Conservation (phyloP, 176 grass and related monocot species). For the Avena atlantica region DNA sequence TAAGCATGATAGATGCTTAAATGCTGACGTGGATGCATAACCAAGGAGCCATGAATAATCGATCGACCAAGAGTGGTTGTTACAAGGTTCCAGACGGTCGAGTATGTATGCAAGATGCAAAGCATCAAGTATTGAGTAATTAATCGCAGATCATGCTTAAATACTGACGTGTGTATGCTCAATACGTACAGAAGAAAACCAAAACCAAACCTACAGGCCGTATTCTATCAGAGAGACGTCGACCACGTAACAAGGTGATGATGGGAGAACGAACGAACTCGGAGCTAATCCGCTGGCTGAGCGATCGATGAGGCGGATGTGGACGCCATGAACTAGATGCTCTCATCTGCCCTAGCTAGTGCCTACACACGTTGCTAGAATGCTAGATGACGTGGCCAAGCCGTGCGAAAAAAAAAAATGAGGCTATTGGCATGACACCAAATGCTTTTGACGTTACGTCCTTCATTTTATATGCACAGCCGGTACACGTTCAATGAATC, state of each 20-base stretch:
- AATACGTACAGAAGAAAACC: not conserved
- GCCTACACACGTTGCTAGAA: conserved; percentile 27
- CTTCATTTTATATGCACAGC: conserved; percentile 41
- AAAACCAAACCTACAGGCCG: not conserved
- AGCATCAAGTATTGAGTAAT: conserved; percentile 14
- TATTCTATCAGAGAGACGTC: conserved; percentile 38
- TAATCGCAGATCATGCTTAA: not conserved
- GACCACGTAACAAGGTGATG: conserved; percentile 45
- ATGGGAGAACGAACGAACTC: not conserved
- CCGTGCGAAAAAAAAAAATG: not conserved
- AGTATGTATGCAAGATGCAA: not conserved
- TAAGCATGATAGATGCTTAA: not conserved
- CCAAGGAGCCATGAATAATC: not conserved
- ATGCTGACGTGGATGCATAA: not conserved
- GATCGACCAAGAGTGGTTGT: not conserved
- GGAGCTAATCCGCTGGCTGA: conserved; percentile 2
- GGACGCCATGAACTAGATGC: conserved; percentile 35
- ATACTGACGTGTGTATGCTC: too few relatives aligned
- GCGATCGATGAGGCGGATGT: conserved; percentile 5
- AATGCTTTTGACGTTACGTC: conserved; percentile 43
- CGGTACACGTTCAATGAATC: conserved; percentile 50
- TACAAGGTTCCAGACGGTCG: not conserved
- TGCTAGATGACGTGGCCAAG: not conserved
- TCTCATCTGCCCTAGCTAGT: conserved; percentile 5
- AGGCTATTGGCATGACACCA: conserved; percentile 18